phyloP scores from a whole-genome alignment of 1,284 basidiomycete species.

The Apiotrichum siamense region DNA sequence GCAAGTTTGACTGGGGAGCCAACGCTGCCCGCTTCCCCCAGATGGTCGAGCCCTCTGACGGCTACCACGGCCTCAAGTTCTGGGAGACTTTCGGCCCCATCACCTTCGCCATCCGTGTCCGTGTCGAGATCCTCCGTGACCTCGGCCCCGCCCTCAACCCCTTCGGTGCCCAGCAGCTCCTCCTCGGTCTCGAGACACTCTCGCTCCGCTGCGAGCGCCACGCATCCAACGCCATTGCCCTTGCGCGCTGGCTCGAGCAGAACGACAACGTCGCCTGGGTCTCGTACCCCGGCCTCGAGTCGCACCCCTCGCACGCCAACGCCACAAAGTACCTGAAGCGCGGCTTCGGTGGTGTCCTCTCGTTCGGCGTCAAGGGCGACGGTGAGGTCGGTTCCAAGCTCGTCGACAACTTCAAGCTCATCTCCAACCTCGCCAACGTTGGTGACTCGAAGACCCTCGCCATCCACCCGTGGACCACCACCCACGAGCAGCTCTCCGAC shows the following conservation, averaged over 20 bases:
- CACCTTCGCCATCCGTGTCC: conserved; percentile 48
- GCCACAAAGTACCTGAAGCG: conserved; percentile 59
- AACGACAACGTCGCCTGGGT: conserved; percentile 63
- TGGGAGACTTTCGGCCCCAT: conserved; percentile 63
- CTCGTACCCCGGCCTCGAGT: conserved; percentile 66
- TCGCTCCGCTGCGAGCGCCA: conserved; percentile 57
- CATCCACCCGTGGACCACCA: conserved; percentile 76
- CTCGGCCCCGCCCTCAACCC: conserved; percentile 70
- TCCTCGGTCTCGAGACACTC: conserved; percentile 82
- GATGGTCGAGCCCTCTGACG: conserved; percentile 60
- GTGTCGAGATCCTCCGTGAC: conserved; percentile 60
- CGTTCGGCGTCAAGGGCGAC: conserved; percentile 72
- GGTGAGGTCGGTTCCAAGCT: conserved; percentile 58
- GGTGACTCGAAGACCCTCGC: conserved; percentile 73
- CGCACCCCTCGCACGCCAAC: conserved; percentile 59
- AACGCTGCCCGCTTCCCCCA: conserved; percentile 73
- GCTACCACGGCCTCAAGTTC: conserved; percentile 74
- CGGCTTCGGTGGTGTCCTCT: conserved; percentile 69
- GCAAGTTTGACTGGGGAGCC: no score
- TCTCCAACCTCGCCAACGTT: conserved; percentile 71
- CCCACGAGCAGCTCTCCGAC: conserved; percentile 51
- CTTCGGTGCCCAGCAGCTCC: conserved; percentile 73
- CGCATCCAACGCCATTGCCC: conserved; percentile 18
- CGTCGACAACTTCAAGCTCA: conserved; percentile 69
- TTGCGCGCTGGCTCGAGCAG: conserved; percentile 58